phyloP scores from a whole-genome alignment of 768 basidiomycete genomes.

The Guyanaporus albipodus region DNA sequence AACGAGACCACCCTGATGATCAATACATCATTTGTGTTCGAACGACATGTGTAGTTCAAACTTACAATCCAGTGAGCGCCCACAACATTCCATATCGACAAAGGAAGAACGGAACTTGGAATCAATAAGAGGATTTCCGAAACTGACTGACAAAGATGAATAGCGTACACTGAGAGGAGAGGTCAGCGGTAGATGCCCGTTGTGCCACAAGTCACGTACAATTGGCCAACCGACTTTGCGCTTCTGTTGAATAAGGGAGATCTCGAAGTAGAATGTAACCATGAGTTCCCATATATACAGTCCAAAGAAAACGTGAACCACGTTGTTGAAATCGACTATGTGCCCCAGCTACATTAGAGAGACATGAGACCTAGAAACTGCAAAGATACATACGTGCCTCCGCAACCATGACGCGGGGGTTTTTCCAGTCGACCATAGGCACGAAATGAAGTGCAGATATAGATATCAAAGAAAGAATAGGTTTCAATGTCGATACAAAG shows the following conservation, averaged over 20 bases:
- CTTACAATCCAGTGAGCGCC: conserved; percentile 59
- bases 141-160: not conserved
- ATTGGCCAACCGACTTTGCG: conserved; percentile 67
- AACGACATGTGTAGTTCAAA: not conserved
- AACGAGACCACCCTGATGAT: conserved; percentile 52
- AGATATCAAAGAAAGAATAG: conserved; percentile 6
- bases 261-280: conserved; percentile 61
- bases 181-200: not conserved
- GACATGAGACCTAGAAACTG: not conserved
- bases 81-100: conserved; percentile 71
- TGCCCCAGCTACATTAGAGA: conserved; percentile 1
- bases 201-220: conserved; percentile 38
- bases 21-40: not conserved
- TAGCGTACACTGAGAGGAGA: conserved; percentile 13
- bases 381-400: conserved; percentile 22
- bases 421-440: conserved; percentile 27
- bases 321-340: conserved; percentile 53
- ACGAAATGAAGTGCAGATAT: conserved; percentile 13
- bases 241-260: conserved; percentile 55
- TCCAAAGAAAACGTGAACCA: conserved; percentile 63
- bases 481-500: conserved; percentile 7
- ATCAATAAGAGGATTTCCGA: conserved; percentile 5
- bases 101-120: conserved; percentile 58
- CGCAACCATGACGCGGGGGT: conserved; percentile 14
- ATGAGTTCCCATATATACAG: conserved; percentile 67